Conservation (phyloP, 2,329 filamentous ascomycete genomes). For the Monosporascus sp. region DNA sequence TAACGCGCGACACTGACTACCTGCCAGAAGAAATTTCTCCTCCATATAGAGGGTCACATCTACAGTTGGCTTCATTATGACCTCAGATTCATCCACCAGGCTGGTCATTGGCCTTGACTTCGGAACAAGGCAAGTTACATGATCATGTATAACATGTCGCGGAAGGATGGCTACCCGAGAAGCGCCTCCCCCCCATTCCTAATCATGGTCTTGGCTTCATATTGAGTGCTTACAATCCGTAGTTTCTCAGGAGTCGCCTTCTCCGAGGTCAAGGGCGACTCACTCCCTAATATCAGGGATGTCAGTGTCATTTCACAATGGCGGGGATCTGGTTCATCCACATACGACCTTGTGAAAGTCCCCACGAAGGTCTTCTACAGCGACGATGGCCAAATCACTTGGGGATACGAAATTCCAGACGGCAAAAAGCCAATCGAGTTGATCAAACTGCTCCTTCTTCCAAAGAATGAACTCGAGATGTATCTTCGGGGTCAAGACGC, state of each 20-base stretch:
- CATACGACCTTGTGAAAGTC: neutral
- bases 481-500: conserved; percentile 12
- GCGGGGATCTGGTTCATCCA: neutral
- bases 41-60: too few relatives aligned
- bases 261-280: neutral
- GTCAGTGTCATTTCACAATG: neutral
- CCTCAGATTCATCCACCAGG: neutral
- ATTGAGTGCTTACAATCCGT: neutral
- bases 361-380: neutral
- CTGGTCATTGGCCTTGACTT: neutral
- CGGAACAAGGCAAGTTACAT: neutral
- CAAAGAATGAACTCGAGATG: conserved; percentile 23
- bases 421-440: conserved; percentile 25
- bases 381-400: neutral
- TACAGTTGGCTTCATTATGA: neutral
- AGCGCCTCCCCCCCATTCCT: neutral
- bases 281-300: neutral
- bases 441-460: conserved; percentile 38
- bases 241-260: neutral
- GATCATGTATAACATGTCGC: neutral
- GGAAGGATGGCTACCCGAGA: too few relatives aligned
- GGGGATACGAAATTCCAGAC: conserved; percentile 19
- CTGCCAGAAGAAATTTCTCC: too few relatives aligned
- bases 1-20: too few relatives aligned
- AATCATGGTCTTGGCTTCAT: neutral